These are phyloP conservation scores for Aspergillus sclerotiicarbonarius DNA, from an alignment of 495 filamentous ascomycete species.

Conservation along the genomic window DNA sequence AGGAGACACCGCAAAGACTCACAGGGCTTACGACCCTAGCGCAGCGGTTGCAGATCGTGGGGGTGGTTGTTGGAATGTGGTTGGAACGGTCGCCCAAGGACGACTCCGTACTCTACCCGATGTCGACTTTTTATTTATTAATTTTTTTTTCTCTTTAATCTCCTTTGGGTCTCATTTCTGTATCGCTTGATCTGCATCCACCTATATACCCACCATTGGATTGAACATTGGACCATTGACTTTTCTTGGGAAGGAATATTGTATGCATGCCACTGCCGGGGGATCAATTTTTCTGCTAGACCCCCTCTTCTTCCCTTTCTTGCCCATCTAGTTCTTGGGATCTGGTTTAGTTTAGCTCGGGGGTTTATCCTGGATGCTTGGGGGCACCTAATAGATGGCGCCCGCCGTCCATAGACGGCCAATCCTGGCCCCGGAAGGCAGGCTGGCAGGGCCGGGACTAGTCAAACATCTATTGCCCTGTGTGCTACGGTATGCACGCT, in stretches of 20 bases:
- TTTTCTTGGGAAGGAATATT: not conserved
- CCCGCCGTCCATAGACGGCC: not conserved
- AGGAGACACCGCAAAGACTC: constrained; percentile 1
- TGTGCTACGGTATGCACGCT: not conserved
- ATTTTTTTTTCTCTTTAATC: constrained; percentile 1
- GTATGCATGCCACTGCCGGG: not conserved
- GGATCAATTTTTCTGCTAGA: not conserved
- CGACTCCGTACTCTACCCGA: not conserved
- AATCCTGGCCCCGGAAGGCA: constrained; percentile 1
- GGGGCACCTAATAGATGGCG: too few relatives aligned
- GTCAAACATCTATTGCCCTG: not conserved
- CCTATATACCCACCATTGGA: constrained; percentile 1
- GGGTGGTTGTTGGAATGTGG: constrained; percentile 8
- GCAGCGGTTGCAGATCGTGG: constrained; percentile 18
- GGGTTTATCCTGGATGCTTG: too few relatives aligned
- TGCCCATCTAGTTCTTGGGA: not conserved
- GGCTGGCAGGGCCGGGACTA: not conserved
- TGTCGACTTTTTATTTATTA: constrained; percentile 2
- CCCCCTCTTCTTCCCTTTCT: constrained; percentile 9
- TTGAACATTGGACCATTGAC: constrained; percentile 1
- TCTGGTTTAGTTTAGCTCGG: too few relatives aligned
- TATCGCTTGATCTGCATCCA: constrained; percentile 1
- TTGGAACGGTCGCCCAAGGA: not conserved
- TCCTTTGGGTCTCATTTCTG: not conserved
- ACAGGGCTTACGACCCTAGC: constrained; percentile 1